Base-by-base conservation (phyloP, 2,329 filamentous ascomycete species). In the Fusarium sp. region DNA sequence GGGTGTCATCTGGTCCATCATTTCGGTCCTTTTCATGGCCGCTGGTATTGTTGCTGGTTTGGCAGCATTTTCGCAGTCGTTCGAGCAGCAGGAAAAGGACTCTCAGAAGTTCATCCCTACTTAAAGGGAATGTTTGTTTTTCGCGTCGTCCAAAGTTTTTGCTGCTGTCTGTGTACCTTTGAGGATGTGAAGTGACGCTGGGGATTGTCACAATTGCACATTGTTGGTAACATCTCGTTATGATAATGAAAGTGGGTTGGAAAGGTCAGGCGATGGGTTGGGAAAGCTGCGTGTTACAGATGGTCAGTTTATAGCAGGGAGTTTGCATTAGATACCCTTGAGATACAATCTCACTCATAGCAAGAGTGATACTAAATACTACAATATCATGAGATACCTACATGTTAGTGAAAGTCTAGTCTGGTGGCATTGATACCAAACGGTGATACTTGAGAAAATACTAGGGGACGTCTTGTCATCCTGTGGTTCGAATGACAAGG, bases 1-100 rank as follows among this genome's bases (percentile, higher is more conserved):
- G 92, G 92, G 92, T 10, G 82, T 94, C 15, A 86, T 93, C 53
- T 95, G 92, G 92, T 90, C 87, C 49, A 80, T 94, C 51, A 86
- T 95, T 53, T 92, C 90, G 1, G 74, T 94, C 24, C 65, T 85
- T 1, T 89, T 95, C 75, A 93, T 94, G 90, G 86, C 88, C 7
- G 82, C 83, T 15, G 91, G 88, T 3, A 94, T 95, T 66, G 78
- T 94, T n/a, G 90, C 89, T 6, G 92, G 90, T 2, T 84, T 95
- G 41, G 92, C 91, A 1, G 91, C 91, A 9, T 94, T 94, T 74
- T 89, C 89, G 0, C 84, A 94, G 77, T 88, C 88, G 3, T 90
- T 89, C 70, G 83, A 82, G 22, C 83, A 93, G 77, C 91, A 93
- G 75, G 82, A 90, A 77, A 81, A 87, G 52, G 90, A 92, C 72